A percentile compares a stretch with the other conserved stretches of the same genome.
Conservation (phyloP, 163 green algal species). For the Chlamydomonas reinhardtii region DNA sequence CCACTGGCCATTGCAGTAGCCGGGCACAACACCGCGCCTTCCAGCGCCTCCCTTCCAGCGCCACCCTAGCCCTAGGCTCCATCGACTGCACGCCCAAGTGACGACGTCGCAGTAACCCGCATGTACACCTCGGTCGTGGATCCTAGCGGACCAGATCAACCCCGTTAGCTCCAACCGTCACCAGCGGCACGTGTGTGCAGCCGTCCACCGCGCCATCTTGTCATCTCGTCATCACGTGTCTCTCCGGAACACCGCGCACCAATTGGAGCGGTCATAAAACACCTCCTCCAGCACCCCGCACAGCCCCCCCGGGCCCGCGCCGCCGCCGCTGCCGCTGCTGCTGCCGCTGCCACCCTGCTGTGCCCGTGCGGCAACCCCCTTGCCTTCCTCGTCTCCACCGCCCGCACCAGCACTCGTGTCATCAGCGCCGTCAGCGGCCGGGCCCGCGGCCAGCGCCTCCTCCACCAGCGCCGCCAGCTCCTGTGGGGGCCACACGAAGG, state of each 20-base stretch:
- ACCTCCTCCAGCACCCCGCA: conserved; percentile 67
- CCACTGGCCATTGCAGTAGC: too few species aligned
- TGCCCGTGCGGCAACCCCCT: not conserved
- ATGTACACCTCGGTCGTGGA: too few species aligned
- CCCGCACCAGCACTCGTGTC: not conserved
- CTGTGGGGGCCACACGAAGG: too few species aligned
- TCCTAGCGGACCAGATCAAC: too few species aligned
- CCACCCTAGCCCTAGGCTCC: too few species aligned
- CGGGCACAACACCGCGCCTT: too few species aligned
- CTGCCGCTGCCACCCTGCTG: not conserved
- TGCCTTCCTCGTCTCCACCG: not conserved
- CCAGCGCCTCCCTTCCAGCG: too few species aligned
- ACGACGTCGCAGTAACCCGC: too few species aligned
- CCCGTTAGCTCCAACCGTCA: too few species aligned
- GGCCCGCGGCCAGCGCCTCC: conserved; percentile 8
- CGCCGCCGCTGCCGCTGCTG: conserved; percentile 72
- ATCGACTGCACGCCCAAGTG: too few species aligned
- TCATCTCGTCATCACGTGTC: not conserved
- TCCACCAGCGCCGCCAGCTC: conserved; percentile 35
- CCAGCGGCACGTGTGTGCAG: too few species aligned
- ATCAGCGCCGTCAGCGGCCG: not conserved
- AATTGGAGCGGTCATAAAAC: conserved; percentile 96
- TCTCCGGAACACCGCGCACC: conserved; percentile 82
- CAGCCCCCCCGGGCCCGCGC: conserved; percentile 33
- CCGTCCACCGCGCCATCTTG: too few species aligned